Evolutionary conservation across 345 rosid species (phyloP), one percentile per base, ranked within the genome.

Genomic region (Gossypium anomalum): DNA sequence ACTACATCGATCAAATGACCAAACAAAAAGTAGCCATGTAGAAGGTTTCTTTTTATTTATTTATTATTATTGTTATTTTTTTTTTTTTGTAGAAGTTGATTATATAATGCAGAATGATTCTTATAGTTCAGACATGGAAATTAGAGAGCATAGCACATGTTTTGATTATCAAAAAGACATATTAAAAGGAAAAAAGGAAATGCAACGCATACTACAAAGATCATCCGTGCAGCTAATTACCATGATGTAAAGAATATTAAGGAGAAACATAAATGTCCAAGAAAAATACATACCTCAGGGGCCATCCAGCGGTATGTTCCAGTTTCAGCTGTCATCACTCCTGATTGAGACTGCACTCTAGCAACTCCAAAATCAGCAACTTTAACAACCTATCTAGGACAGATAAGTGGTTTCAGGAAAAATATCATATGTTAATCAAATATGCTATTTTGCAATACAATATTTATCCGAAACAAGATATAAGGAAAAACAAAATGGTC

Each of bases 231-330:
- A 51, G 51, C 62, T 69, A 69, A 43, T 23, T 14, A 59, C 9
- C 16, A 57, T 68, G 70, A 55, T 47, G 57, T 16, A 77, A 71
- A 69, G 25, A 68, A 74, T 70, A 70, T 29, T 20, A 17, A 71
- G 22, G 75, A 48, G 16, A 68, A 70, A 66, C 66, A 64, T 66
- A 19, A 34, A 43, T 48, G 23, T 61, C 49, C 48, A 67, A 29
- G 78, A 9, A 57, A 77, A 75, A 75, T 69, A 47, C 73, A 80
- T 78, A 91, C 98, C 93, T 95, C 98, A 41, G 99, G 99, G 83
- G 97, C 98, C 98, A 95, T 95, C 99, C 99, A 95, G 70, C 97
- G 92, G 87, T 95, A 95, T 23, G 99, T 95, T 80, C 99, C 98
- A 69, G 97, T 93, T 88, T 92, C 98, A 75, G 97, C 97, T 48